Conservation (phyloP, 2,329 filamentous ascomycete genomes). For the Beauveria caledonica region DNA sequence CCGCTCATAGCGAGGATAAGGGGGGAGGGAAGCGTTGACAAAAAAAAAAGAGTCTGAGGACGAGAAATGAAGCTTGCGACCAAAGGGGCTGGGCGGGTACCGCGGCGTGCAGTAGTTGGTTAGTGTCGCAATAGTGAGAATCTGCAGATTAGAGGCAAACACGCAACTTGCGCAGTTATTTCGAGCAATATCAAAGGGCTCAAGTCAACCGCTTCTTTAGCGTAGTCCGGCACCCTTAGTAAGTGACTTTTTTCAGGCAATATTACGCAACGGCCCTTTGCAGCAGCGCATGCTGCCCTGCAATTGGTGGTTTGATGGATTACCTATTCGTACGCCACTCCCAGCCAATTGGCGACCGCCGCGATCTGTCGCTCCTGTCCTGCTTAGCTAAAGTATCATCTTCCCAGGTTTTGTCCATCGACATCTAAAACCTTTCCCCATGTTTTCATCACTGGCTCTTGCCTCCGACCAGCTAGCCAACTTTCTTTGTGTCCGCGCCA, state of each 20-base stretch:
- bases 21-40: neutral
- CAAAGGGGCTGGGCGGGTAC: neutral
- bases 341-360: too few species aligned
- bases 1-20: constrained; percentile 6
- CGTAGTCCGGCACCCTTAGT: too few species aligned
- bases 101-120: neutral
- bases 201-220: neutral
- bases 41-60: neutral
- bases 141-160: neutral
- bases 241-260: too few species aligned
- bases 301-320: neutral
- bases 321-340: neutral
- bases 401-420: too few species aligned
- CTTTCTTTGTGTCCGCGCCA: too few species aligned
- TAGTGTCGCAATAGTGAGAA: too few species aligned
- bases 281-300: neutral
- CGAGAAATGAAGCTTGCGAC: neutral
- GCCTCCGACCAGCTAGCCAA: too few species aligned
- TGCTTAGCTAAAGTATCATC: too few species aligned
- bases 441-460: too few species aligned
- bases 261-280: too few species aligned
- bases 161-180: neutral
- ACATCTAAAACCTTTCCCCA: too few species aligned
- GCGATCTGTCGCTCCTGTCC: too few species aligned
- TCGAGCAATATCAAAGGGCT: neutral